Conservation (phyloP, 345 rosid species). For the Eucalyptus cloeziana region DNA sequence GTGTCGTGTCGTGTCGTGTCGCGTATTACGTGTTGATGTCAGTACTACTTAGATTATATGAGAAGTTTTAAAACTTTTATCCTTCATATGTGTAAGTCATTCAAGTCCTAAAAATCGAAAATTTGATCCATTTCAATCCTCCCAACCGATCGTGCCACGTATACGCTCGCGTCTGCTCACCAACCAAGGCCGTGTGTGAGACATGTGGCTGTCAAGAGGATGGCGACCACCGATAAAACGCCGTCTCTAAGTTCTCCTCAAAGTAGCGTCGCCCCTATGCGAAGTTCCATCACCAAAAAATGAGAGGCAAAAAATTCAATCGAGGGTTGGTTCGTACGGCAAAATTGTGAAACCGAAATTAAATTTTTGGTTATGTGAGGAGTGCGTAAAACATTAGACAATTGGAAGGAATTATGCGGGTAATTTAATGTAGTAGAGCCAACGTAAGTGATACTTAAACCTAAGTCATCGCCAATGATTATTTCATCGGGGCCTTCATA, state of each 20-base stretch:
- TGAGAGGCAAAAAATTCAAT: not conserved
- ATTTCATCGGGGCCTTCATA: not conserved
- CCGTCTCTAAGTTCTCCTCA: not conserved
- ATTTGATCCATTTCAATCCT: not conserved
- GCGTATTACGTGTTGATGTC: accelerated
- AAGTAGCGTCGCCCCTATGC: not conserved
- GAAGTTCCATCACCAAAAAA: not conserved
- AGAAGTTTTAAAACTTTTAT: not conserved
- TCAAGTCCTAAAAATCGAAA: not conserved
- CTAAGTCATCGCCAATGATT: not conserved
- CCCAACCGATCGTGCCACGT: not conserved
- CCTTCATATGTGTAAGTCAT: not conserved
- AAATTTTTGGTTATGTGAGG: not conserved
- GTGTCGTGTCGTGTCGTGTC: accelerated
- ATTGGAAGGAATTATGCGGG: not conserved
- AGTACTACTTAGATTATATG: accelerated
- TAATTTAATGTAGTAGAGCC: not conserved
- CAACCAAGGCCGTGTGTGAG: not conserved
- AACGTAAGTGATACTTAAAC: not conserved
- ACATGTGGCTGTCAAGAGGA: not conserved
- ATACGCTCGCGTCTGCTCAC: not conserved
- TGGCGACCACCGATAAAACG: not conserved
- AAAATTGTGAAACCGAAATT: not conserved
- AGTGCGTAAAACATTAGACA: not conserved
- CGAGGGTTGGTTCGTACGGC: not conserved